Conservation (phyloP, 441 rosid genomes). For the Mallotus japonicus region DNA sequence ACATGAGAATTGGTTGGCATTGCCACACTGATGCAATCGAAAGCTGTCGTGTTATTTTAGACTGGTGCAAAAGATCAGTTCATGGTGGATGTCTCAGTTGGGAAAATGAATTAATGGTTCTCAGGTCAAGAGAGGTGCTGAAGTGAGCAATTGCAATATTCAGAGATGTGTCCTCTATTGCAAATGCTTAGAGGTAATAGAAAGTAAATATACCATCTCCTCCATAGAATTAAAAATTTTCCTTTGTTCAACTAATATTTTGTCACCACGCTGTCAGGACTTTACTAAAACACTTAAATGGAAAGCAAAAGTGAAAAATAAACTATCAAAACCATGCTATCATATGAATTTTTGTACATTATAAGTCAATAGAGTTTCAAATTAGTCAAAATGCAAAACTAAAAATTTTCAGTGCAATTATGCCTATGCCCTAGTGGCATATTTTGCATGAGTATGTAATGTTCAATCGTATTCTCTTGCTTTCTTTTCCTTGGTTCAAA, state of each 20-base stretch:
- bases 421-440: not conserved
- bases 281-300: constrained; percentile 2
- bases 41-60: not conserved
- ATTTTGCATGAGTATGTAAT: not conserved
- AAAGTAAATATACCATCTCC: not conserved
- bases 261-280: not conserved
- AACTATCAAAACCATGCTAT: constrained; percentile 5
- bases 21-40: not conserved
- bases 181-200: not conserved
- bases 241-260: not conserved
- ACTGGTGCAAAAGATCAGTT: not conserved
- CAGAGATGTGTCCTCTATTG: not conserved
- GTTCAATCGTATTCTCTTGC: not conserved
- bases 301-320: not conserved
- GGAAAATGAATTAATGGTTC: not conserved
- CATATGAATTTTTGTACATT: not conserved
- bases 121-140: not conserved
- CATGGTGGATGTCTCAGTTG: not conserved
- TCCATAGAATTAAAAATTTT: not conserved
- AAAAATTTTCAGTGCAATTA: constrained; percentile 7
- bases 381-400: not conserved
- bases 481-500: not conserved
- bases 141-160: not conserved
- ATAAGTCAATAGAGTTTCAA: not conserved
- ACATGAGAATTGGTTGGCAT: not conserved